Evolutionary conservation across 2,329 filamentous ascomycete genomes (phyloP).

Genomic region (Xylaria sp.): DNA sequence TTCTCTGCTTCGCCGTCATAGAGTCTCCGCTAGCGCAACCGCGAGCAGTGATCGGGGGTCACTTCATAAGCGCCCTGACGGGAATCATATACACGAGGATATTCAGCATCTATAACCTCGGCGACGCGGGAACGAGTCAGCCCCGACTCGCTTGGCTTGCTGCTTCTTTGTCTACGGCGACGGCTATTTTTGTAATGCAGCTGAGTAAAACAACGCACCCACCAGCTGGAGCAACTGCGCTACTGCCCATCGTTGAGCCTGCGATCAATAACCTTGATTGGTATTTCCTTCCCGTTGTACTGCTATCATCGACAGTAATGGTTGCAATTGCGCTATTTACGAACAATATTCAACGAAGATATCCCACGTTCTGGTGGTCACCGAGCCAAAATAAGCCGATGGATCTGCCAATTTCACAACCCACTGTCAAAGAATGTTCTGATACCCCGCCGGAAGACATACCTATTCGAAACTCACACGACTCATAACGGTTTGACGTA

Average conservation of each 20-base stretch:
- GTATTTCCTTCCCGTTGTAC: slow-evolving; percentile 14
- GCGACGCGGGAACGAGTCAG: background rate
- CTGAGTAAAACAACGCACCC: slow-evolving; percentile 16
- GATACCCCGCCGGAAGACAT: background rate
- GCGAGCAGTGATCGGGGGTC: slow-evolving; percentile 20
- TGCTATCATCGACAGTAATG: slow-evolving; percentile 14
- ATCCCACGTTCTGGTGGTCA: slow-evolving; percentile 4
- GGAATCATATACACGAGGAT: slow-evolving; percentile 11
- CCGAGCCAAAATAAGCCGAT: background rate
- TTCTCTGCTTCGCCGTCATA: slow-evolving; percentile 14
- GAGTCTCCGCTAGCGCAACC: slow-evolving; percentile 20
- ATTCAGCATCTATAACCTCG: slow-evolving; percentile 10
- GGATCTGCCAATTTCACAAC: background rate
- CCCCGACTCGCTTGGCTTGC: slow-evolving; percentile 11
- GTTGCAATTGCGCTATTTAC: slow-evolving; percentile 4
- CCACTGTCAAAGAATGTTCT: background rate
- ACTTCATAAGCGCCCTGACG: slow-evolving; percentile 22
- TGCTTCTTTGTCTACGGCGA: slow-evolving; percentile 12
- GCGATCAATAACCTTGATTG: slow-evolving; percentile 10
- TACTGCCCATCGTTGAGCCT: slow-evolving; percentile 7
- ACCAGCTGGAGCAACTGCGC: slow-evolving; percentile 16
- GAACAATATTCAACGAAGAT: slow-evolving; percentile 12
- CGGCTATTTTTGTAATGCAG: slow-evolving; percentile 3
- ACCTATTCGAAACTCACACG: background rate
- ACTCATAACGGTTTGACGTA: background rate